Base-by-base conservation (phyloP, 108 stramenopile genomes). In the Licmophora abbreviata region DNA sequence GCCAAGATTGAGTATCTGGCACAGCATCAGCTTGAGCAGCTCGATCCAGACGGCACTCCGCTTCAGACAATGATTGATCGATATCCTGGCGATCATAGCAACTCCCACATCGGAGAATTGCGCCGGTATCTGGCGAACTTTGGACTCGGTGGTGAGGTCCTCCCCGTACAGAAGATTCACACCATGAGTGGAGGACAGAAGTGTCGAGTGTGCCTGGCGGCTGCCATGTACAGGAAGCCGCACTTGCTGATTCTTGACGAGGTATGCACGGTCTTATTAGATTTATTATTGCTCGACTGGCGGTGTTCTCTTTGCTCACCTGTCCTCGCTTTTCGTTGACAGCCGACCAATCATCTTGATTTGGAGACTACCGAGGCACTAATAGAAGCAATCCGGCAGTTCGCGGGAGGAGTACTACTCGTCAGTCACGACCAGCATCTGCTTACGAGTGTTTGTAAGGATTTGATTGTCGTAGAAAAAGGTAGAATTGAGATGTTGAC, bases 11-110 rank as follows among this genome's bases (percentile, higher is more conserved):
- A 88, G 42, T 83, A 85, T 47, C 65, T 96, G 49, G 88, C 92
- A 1, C 95, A 96, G 76, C 95, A 96, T 68, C 92, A 93, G 44
- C 76, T 89, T 6, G 95, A 95, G 48, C 87, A 89, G 52, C 71
- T 96, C 22, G 89, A 96, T 77, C 71, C 84, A 44, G 71, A 81
- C 42, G 56, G 60, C 1, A 85, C 75, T 31, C 87, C 94, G 17
- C 52, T 93, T n/a, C 38, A 5, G 5, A 40, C 38, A 25, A 83
- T 95, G 82, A 45, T 86, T 6, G 74, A 77, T n/a, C 41, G 76
- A 14, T 93, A 79, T 54, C 94, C 94, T 18, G 80, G 82, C 8
- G 83, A 86, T 52, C 56, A 61, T 1, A 69, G 73, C 34, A 77
- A 77, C 44, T 37, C 73, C 9, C 83, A 79, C 35, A 66, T 72